A percentile compares a stretch with the other conserved stretches of the same genome.
Evolutionary conservation across 1,284 basidiomycete species (phyloP).

Genomic region (Fomitopsis betulina): DNA sequence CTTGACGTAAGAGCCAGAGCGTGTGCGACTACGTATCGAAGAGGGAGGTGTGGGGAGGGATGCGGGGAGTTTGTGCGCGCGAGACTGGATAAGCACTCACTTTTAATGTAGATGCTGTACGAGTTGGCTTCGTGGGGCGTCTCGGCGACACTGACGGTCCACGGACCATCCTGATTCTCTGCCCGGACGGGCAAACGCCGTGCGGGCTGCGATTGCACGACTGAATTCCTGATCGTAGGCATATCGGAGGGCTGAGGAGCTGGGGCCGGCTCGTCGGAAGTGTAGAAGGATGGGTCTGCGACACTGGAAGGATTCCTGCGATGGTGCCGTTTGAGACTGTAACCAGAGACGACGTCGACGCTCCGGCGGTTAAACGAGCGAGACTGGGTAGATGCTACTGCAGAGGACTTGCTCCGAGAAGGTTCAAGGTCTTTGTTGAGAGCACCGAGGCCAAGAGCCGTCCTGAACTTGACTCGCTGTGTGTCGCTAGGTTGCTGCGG

Average conservation of each 20-base stretch:
- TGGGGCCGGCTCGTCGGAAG: constrained; percentile 21
- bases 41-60: not conserved
- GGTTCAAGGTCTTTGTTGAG: constrained; percentile 17
- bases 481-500: constrained; percentile 29
- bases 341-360: constrained; percentile 21
- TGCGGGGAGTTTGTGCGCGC: not conserved
- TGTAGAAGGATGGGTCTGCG: constrained; percentile 35
- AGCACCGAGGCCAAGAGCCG: constrained; percentile 35
- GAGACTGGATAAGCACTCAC: constrained; percentile 28
- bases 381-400: constrained; percentile 10
- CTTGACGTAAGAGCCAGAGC: constrained; percentile 15
- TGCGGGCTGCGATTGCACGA: constrained; percentile 27
- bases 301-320: constrained; percentile 24
- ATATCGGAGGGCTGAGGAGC: constrained; percentile 29
- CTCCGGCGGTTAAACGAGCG: constrained; percentile 21
- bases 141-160: constrained; percentile 50
- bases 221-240: constrained; percentile 25
- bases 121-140: constrained; percentile 35
- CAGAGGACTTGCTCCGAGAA: constrained; percentile 16
- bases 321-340: constrained; percentile 20
- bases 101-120: constrained; percentile 45
- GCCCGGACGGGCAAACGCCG: constrained; percentile 25
- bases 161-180: constrained; percentile 42
- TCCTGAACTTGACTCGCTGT: constrained; percentile 37
- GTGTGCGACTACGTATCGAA: not conserved